Evolutionary conservation across 2,329 filamentous ascomycete species (phyloP), one percentile per base, ranked within the genome.

Genomic region (Epichloe elymi): DNA sequence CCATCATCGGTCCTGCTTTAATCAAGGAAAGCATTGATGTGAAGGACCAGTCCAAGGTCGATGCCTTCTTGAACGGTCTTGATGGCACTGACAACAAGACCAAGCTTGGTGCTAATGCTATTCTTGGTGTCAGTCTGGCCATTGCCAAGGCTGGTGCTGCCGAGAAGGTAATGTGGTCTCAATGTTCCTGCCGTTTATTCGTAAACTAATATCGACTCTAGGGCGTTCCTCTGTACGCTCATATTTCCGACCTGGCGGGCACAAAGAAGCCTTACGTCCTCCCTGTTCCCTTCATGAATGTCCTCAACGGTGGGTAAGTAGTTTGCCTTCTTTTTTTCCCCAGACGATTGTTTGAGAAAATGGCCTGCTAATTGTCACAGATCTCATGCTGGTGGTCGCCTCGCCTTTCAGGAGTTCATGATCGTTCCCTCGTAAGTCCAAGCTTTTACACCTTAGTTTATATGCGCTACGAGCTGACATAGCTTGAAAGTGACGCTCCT

Each of bases 381-480:
- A 61, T 97, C 91, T 65, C 93, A 98, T 78, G 93, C 93, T 60
- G 93, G 93, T 80, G 93, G 93, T 66, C 88, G 90, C 69, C 82
- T 94, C 62, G 88, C 88, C 60, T 94, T 94, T 82, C 88, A 94
- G 74, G 88, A 94, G 74, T 94, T 94, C 80, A 94, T 94, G 88
- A 91, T 94, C 62, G 88, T 91, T 53, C 88, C 88, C 58, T 83
- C 80, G 76, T 85, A 75, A 69, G 79, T 73, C 73, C 4, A 12
- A 35, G 23, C 42, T 5, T 14, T n/a, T 26, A 20, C 15, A 8
- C 17, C 5, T 14, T 3, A 1, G 23, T 15, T 37, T 53, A 26
- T 46, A n/a, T 30, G 14, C 30, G 7, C 10, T 55, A 57, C 30
- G 4, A 12, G 36, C 62, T 41, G 42, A 49, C 19, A 37, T 55